Evolutionary conservation across 2,329 filamentous ascomycete species (phyloP).

Genomic region (Sporothrix protearum): DNA sequence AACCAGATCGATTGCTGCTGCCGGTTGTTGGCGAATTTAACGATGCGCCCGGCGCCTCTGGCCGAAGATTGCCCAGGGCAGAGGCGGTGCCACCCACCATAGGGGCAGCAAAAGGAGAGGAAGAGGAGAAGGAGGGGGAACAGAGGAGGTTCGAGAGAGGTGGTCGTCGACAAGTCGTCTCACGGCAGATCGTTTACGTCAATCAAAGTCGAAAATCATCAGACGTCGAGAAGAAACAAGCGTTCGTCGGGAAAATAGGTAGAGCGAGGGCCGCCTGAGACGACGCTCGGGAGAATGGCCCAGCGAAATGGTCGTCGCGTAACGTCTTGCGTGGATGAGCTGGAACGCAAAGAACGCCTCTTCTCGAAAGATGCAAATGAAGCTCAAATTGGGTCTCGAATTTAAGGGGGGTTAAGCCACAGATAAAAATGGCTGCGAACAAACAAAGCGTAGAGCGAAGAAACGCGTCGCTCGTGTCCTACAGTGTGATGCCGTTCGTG

Average conservation of each 20-base stretch:
- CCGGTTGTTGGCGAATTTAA: not conserved
- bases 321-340: not conserved
- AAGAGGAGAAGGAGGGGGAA: not conserved
- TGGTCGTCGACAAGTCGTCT: not conserved
- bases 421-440: not conserved
- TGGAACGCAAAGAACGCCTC: not conserved
- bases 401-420: not conserved
- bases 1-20: not conserved
- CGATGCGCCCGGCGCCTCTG: constrained; percentile 17
- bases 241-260: constrained; percentile 3
- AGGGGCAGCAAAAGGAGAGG: not conserved
- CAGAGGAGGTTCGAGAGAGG: not conserved
- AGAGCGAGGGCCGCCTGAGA: not conserved
- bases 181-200: not conserved
- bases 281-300: not conserved
- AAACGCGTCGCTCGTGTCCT: not conserved
- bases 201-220: not conserved
- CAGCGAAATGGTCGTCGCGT: not conserved
- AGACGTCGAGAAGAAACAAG: not conserved
- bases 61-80: constrained; percentile 24
- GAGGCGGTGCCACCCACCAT: constrained; percentile 19
- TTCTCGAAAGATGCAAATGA: not conserved
- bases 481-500: not conserved
- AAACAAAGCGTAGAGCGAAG: not conserved
- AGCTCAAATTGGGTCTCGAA: not conserved